Percentiles rank a stretch among this genome's conserved stretches.
phyloP scores from a whole-genome alignment of 441 rosid genomes.

The Hura crepitans region DNA sequence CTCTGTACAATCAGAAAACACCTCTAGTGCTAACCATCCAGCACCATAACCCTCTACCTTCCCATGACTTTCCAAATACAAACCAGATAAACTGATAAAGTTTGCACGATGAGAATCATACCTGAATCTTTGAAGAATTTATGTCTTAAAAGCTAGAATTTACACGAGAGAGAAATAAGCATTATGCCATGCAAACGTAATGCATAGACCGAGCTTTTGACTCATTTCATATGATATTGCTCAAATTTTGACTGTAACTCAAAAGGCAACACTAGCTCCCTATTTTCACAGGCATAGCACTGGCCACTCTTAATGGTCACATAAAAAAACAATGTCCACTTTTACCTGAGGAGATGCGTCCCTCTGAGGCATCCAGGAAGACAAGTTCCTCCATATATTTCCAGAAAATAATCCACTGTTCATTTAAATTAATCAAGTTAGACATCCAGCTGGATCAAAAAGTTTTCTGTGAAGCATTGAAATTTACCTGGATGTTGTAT shows the following conservation, averaged over 20 bases:
- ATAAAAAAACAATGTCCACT: slow-evolving; percentile 10
- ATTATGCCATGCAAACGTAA: not conserved
- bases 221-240: not conserved
- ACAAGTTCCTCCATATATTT: slow-evolving; percentile 74
- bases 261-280: not conserved
- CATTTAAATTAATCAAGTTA: slow-evolving; percentile 21
- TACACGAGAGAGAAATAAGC: not conserved
- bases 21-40: not conserved
- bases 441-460: slow-evolving; percentile 9
- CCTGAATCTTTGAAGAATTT: not conserved
- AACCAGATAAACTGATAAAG: not conserved
- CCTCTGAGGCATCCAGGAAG: slow-evolving; percentile 86
- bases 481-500: slow-evolving; percentile 52
- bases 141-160: not conserved
- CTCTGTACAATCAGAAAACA: not conserved
- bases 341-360: slow-evolving; percentile 69
- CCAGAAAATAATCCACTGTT: slow-evolving; percentile 71
- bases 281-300: not conserved
- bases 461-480: slow-evolving; percentile 12
- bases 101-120: not conserved
- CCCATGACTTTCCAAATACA: not conserved
- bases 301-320: not conserved
- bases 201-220: not conserved
- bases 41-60: not conserved
- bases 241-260: not conserved